phyloP scores from a whole-genome alignment of 345 rosid genomes.

The Syzygium oleosum region DNA sequence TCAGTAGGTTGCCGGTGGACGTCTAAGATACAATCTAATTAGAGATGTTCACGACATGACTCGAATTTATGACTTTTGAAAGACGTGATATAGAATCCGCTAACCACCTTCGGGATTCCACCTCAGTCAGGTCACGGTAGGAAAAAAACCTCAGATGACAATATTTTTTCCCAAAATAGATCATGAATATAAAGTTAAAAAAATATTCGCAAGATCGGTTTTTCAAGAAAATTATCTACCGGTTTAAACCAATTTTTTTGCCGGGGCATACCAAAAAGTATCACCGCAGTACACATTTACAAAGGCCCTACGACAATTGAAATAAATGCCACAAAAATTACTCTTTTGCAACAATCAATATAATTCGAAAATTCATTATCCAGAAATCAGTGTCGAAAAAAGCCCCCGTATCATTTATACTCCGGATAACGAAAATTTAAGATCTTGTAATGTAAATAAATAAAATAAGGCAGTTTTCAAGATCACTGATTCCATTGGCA shows the following conservation, averaged over 20 bases:
- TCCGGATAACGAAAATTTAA: no score
- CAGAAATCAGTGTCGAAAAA: background rate
- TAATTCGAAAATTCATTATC: background rate
- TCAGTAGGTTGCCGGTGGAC: accelerated
- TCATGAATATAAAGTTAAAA: no score
- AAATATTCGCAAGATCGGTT: background rate
- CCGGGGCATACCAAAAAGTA: background rate
- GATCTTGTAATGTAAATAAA: background rate
- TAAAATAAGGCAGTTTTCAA: no score
- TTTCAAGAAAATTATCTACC: background rate
- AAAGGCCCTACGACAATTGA: background rate
- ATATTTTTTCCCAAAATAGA: background rate
- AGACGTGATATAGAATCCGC: background rate
- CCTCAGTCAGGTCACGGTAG: accelerated
- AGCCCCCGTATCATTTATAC: no score
- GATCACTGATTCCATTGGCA: no score
- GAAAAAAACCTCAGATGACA: background rate
- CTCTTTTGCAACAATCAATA: background rate
- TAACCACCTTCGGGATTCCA: background rate
- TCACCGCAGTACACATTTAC: background rate
- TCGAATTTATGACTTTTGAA: background rate
- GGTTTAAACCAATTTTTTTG: background rate
- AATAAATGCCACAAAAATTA: background rate
- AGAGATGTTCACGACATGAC: background rate
- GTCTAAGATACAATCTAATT: background rate